Conservation (phyloP, 805 yeast genomes). For the Torulaspora delbrueckii region DNA sequence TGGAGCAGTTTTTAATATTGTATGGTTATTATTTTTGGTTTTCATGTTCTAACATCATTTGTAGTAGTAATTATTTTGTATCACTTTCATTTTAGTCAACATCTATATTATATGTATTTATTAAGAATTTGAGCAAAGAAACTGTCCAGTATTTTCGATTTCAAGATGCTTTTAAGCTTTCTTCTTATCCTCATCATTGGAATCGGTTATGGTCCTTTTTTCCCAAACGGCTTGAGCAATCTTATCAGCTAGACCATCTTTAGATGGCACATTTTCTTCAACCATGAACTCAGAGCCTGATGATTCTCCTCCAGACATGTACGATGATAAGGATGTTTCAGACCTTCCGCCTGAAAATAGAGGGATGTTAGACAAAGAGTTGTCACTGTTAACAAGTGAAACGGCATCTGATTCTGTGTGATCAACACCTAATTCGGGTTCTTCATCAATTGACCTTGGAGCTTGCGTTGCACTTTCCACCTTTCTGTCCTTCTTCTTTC, state of each 20-base stretch:
- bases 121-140: background rate
- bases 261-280: conserved; percentile 10
- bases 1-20: conserved; percentile 60
- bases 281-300: conserved; percentile 26
- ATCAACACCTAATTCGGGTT: conserved; percentile 21
- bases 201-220: conserved; percentile 15
- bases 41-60: background rate
- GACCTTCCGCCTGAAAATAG: conserved; percentile 35
- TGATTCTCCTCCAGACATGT: conserved; percentile 14
- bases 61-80: background rate
- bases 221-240: conserved; percentile 30
- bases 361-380: conserved; percentile 39
- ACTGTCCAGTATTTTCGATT: background rate
- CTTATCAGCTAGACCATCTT: conserved; percentile 16
- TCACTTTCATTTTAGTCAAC: background rate
- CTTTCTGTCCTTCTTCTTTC: conserved; percentile 22
- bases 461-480: conserved; percentile 11
- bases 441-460: conserved; percentile 7
- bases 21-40: background rate
- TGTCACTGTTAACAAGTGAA: conserved; percentile 34
- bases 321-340: conserved; percentile 31
- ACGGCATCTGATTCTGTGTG: conserved; percentile 48
- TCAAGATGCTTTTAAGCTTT: background rate
- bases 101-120: background rate
- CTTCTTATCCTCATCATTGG: background rate